Percentiles rank a stretch among this genome's conserved stretches.
phyloP scores from a whole-genome alignment of 2,329 filamentous ascomycete species.

The Penicillium digitatum region DNA sequence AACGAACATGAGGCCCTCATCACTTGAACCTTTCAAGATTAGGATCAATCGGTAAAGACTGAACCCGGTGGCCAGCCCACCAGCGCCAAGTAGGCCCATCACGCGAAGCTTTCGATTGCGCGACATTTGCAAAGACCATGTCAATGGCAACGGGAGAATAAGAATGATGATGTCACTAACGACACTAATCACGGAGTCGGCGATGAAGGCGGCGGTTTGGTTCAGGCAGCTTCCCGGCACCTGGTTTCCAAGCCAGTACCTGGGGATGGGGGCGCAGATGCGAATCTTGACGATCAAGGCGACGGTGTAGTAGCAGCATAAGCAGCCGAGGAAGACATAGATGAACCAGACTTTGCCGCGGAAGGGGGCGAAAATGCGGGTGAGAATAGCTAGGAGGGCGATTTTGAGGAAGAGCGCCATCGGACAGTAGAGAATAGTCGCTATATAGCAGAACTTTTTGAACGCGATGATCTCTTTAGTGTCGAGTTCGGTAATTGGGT shows the following conservation, averaged over 20 bases:
- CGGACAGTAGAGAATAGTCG: slow-evolving; percentile 41
- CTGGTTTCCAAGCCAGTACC: slow-evolving; percentile 33
- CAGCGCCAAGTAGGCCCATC: slow-evolving; percentile 36
- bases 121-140: slow-evolving; percentile 40
- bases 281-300: slow-evolving; percentile 38
- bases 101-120: slow-evolving; percentile 37
- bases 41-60: slow-evolving; percentile 39
- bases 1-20: slow-evolving; percentile 36
- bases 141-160: slow-evolving; percentile 36
- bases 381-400: slow-evolving; percentile 38
- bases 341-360: slow-evolving; percentile 34
- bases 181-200: slow-evolving; percentile 40
- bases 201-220: slow-evolving; percentile 36
- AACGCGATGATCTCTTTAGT: slow-evolving; percentile 21
- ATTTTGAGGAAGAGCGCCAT: slow-evolving; percentile 40
- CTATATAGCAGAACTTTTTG: slow-evolving; percentile 36
- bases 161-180: slow-evolving; percentile 39
- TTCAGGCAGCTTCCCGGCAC: slow-evolving; percentile 32
- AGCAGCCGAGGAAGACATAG: slow-evolving; percentile 33
- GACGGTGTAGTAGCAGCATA: slow-evolving; percentile 36
- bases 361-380: slow-evolving; percentile 39
- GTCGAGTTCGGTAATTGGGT: slow-evolving; percentile 28
- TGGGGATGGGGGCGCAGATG: slow-evolving; percentile 37
- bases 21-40: slow-evolving; percentile 32
- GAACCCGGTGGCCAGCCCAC: slow-evolving; percentile 38